Evolutionary conservation across 345 rosid genomes (phyloP).

Genomic region (Noccaea bulbosa): DNA sequence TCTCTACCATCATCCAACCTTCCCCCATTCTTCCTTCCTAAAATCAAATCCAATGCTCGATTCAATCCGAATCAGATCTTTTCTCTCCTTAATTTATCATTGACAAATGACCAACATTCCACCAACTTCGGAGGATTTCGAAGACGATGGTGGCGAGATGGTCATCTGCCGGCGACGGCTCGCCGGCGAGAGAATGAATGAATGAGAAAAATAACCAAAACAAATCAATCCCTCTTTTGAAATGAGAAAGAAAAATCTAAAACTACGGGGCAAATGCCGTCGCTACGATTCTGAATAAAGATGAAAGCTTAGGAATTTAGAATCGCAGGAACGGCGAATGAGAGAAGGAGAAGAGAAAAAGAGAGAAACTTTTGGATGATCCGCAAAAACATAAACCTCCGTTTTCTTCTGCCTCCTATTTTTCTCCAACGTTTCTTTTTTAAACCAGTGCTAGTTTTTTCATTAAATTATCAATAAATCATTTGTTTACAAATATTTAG

Average conservation of each 20-base stretch:
- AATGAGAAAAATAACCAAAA: not conserved
- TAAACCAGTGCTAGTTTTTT: no score
- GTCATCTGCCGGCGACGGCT: constrained; percentile 41
- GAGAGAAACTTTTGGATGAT: constrained; percentile 27
- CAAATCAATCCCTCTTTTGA: not conserved
- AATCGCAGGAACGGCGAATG: constrained; percentile 40
- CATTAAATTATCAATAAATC: no score
- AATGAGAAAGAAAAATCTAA: not conserved
- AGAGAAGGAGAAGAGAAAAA: not conserved
- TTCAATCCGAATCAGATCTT: constrained; percentile 13
- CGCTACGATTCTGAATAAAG: constrained; percentile 40
- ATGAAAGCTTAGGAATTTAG: constrained; percentile 26
- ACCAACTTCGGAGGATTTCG: constrained; percentile 32
- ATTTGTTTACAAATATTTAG: not conserved
- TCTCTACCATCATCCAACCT: constrained; percentile 61
- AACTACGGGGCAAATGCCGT: constrained; percentile 22
- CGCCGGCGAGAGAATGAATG: constrained; percentile 13
- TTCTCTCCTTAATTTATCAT: constrained; percentile 25
- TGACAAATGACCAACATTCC: constrained; percentile 40
- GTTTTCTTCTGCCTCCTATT: constrained; percentile 42
- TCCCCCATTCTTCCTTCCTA: constrained; percentile 39
- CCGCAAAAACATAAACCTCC: constrained; percentile 26
- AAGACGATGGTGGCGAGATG: constrained; percentile 34
- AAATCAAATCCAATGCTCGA: constrained; percentile 6
- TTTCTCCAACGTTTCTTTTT: constrained; percentile 30